Percentiles rank a stretch among this genome's conserved stretches.
phyloP scores from a whole-genome alignment of 2,329 filamentous ascomycete genomes.

The Aspergillus sclerotialis region DNA sequence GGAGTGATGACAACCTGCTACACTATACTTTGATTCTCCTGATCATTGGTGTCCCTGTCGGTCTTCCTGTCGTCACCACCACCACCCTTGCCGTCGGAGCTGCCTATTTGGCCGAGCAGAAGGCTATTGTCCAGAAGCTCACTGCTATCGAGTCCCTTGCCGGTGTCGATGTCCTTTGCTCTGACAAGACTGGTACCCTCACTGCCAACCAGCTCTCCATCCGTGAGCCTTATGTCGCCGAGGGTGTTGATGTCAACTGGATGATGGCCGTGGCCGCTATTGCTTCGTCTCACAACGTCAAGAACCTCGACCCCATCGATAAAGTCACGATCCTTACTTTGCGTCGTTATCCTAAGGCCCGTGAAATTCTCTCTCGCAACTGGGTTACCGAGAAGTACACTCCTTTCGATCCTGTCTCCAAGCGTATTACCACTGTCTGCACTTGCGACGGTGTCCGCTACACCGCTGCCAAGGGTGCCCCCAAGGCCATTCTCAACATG shows the following conservation, averaged over 20 bases:
- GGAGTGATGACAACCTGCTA: constrained; percentile 57
- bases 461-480: constrained; percentile 69
- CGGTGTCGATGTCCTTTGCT: constrained; percentile 71
- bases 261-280: constrained; percentile 76
- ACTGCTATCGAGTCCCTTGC: constrained; percentile 71
- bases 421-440: constrained; percentile 67
- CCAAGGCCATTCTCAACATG: constrained; percentile 66
- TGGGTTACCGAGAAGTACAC: constrained; percentile 74
- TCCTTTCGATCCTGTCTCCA: constrained; percentile 66
- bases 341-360: constrained; percentile 68
- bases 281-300: constrained; percentile 71
- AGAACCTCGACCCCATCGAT: constrained; percentile 71
- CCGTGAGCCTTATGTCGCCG: constrained; percentile 68
- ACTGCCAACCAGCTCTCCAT: constrained; percentile 58
- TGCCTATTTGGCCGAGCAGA: constrained; percentile 68
- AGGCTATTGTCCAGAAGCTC: constrained; percentile 73
- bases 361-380: constrained; percentile 66
- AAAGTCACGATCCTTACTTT: constrained; percentile 72
- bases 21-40: constrained; percentile 64
- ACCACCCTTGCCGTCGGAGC: constrained; percentile 71
- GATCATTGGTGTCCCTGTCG: constrained; percentile 72
- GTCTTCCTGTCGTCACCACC: constrained; percentile 72
- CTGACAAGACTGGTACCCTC: constrained; percentile 74
- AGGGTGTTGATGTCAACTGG: constrained; percentile 73
- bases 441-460: constrained; percentile 63